Evolutionary conservation across 2,329 filamentous ascomycete genomes (phyloP).

Genomic region (Verticillium nubilum): DNA sequence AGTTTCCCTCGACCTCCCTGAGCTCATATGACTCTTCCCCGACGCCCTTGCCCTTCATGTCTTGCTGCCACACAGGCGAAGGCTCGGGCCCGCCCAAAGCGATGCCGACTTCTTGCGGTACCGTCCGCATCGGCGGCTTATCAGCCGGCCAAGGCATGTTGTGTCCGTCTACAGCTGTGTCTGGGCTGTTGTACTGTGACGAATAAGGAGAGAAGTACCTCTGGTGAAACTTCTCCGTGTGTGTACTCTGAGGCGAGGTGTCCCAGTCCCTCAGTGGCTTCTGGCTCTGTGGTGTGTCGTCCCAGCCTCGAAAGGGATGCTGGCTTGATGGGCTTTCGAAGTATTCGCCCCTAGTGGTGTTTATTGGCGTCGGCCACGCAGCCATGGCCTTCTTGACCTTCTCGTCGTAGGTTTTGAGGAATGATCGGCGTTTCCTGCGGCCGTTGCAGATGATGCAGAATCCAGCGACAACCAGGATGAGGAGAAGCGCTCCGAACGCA

Average conservation of each 20-base stretch:
- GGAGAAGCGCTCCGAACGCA: conserved; percentile 42
- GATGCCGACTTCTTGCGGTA: conserved; percentile 33
- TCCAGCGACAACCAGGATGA: conserved; percentile 42
- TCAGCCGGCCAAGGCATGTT: conserved; percentile 29
- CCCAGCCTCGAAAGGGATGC: conserved; percentile 37
- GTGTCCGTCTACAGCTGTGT: conserved; percentile 35
- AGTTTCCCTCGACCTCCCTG: conserved; percentile 34
- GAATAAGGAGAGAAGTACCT: conserved; percentile 56
- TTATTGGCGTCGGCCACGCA: conserved; percentile 35
- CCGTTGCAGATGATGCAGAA: conserved; percentile 52
- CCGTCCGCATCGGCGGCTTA: conserved; percentile 4
- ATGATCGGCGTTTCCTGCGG: conserved; percentile 47
- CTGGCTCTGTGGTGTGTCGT: conserved; percentile 51
- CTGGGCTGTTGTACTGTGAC: conserved; percentile 54
- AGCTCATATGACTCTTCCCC: conserved; percentile 42
- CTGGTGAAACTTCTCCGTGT: conserved; percentile 31
- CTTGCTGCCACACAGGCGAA: conserved; percentile 20
- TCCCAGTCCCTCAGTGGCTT: conserved; percentile 47
- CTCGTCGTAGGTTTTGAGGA: conserved; percentile 40
- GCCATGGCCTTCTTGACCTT: conserved; percentile 23
- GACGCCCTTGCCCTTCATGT: conserved; percentile 35
- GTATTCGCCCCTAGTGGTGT: conserved; percentile 12
- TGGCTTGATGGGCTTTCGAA: conserved; percentile 21
- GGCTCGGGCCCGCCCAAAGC: conserved; percentile 34
- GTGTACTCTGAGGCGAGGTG: conserved; percentile 43